Evolutionary conservation across 2,329 filamentous ascomycete species (phyloP).

Genomic region (Claviceps maximensis): DNA sequence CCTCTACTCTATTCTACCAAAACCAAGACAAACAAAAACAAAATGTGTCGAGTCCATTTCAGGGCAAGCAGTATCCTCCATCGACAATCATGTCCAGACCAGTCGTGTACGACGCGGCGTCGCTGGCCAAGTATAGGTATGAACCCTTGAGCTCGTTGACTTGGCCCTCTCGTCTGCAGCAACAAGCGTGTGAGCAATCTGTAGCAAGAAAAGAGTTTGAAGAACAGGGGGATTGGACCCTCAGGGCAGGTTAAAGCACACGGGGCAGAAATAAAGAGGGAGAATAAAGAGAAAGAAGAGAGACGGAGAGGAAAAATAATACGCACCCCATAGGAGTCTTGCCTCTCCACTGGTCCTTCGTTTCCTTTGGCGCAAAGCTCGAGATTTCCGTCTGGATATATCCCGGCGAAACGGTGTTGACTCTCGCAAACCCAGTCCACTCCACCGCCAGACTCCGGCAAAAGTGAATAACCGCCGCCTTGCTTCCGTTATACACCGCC

Average conservation of each 20-base stretch:
- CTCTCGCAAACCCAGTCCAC: constrained; percentile 62
- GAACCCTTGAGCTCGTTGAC: constrained; percentile 68
- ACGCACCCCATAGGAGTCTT: constrained; percentile 64
- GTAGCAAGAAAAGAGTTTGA: too few species aligned
- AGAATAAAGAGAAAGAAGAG: background rate
- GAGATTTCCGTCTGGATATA: constrained; percentile 66
- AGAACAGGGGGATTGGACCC: background rate
- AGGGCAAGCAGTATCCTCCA: constrained; percentile 53
- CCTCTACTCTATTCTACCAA: background rate
- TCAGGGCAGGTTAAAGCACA: background rate
- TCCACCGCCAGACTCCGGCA: constrained; percentile 61
- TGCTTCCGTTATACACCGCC: constrained; percentile 60
- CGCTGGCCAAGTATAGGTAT: constrained; percentile 68
- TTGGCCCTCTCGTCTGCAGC: constrained; percentile 50
- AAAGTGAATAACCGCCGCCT: constrained; percentile 48
- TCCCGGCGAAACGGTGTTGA: constrained; percentile 60
- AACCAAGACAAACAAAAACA: background rate
- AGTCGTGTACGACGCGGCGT: constrained; percentile 73
- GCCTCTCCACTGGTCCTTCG: constrained; percentile 59
- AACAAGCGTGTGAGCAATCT: background rate
- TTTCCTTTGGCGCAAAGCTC: constrained; percentile 49
- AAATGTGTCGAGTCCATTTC: constrained; percentile 6
- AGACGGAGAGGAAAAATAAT: constrained; percentile 5
- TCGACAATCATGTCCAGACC: constrained; percentile 63
- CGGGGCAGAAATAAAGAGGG: background rate